These are phyloP conservation scores for Alternaria panax DNA, from an alignment of 2,329 filamentous ascomycete genomes.

Conservation along the genomic window DNA sequence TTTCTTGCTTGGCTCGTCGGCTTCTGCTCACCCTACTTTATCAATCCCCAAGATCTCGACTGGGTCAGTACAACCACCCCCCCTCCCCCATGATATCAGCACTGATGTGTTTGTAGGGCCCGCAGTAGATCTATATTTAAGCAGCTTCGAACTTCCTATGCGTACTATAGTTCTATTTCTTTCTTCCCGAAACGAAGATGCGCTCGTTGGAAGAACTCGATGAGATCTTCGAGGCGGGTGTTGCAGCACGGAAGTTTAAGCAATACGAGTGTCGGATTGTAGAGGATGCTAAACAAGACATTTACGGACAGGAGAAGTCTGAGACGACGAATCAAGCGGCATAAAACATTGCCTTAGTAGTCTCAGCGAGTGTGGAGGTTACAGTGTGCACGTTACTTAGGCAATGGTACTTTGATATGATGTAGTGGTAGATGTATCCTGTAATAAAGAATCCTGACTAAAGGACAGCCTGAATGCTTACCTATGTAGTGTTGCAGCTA, in stretches of 20 bases:
- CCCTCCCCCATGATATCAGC: not conserved
- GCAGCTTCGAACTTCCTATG: constrained; percentile 53
- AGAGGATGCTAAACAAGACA: constrained; percentile 28
- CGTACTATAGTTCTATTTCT: constrained; percentile 65
- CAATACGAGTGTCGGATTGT: constrained; percentile 32
- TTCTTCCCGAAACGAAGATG: constrained; percentile 61
- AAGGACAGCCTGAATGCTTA: not conserved
- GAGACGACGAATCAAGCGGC: not conserved
- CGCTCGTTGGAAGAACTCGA: constrained; percentile 38
- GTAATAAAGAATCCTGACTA: not conserved
- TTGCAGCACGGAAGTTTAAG: constrained; percentile 32
- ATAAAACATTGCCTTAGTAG: not conserved
- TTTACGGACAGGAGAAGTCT: constrained; percentile 4
- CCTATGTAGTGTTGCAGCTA: not conserved
- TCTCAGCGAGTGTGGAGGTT: not conserved
- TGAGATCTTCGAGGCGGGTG: constrained; percentile 36
- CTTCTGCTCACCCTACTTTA: constrained; percentile 52
- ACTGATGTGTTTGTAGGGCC: constrained; percentile 18
- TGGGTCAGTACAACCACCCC: constrained; percentile 40
- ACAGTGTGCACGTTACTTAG: not conserved
- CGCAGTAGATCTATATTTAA: constrained; percentile 36
- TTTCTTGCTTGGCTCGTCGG: constrained; percentile 47
- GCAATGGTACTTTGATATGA: not conserved
- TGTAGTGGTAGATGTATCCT: not conserved
- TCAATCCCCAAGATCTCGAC: constrained; percentile 48